Conservation (phyloP, 306 rosid species). For the Dryas drummondii region DNA sequence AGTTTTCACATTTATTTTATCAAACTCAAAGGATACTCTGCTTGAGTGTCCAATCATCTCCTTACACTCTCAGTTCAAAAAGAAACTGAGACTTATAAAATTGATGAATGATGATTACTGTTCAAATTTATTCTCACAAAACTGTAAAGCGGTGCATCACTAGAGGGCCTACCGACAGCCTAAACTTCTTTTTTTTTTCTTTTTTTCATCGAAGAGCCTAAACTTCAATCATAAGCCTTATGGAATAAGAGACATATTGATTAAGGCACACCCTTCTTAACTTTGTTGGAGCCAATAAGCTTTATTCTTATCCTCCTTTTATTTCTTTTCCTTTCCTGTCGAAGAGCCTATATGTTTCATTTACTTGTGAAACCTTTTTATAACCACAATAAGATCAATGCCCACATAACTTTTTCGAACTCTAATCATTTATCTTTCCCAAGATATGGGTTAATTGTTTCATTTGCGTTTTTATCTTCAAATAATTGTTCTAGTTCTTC, state of each 20-base stretch:
- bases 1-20: no score
- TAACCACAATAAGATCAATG: conserved; percentile 37
- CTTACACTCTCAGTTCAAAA: not conserved
- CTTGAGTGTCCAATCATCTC: conserved; percentile 12
- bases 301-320: conserved; percentile 31
- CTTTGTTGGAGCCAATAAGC: conserved; percentile 45
- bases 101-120: not conserved
- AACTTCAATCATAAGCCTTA: conserved; percentile 41
- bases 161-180: conserved; percentile 33
- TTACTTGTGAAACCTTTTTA: conserved; percentile 57
- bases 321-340: conserved; percentile 35
- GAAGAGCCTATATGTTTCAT: conserved; percentile 45
- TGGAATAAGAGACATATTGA: conserved; percentile 42
- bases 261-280: conserved; percentile 32
- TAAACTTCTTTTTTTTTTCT: not conserved
- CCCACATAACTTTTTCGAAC: conserved; percentile 52
- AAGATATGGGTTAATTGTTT: conserved; percentile 31
- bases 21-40: not conserved
- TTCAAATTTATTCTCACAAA: conserved; percentile 4
- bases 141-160: conserved; percentile 29
- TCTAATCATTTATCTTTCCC: conserved; percentile 51
- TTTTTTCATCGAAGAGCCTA: not conserved
- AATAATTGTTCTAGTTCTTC: no score
- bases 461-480: not conserved
- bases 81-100: not conserved